phyloP scores from a whole-genome alignment of 768 basidiomycete genomes.

The Boletus eberwhitei region DNA sequence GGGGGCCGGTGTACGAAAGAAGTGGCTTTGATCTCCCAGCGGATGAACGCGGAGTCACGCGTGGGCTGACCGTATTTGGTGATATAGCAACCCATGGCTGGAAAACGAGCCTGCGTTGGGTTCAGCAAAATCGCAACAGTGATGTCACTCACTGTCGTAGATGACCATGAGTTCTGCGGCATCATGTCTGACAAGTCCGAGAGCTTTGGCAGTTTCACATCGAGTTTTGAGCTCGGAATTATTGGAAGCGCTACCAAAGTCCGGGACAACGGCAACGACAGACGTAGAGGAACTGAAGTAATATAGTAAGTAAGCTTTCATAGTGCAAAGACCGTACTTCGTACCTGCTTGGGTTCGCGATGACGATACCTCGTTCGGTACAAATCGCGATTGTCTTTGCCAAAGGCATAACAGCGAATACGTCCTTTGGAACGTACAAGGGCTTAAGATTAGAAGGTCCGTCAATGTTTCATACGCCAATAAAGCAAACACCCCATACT shows the following conservation, averaged over 20 bases:
- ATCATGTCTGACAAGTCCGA: slow-evolving; percentile 62
- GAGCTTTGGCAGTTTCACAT: slow-evolving; percentile 54
- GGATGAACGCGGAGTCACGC: slow-evolving; percentile 60
- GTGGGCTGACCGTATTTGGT: slow-evolving; percentile 64
- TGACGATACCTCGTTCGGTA: slow-evolving; percentile 60
- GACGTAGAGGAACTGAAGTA: slow-evolving; percentile 39
- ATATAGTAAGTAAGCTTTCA: background rate
- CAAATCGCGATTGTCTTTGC: slow-evolving; percentile 63
- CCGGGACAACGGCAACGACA: slow-evolving; percentile 52
- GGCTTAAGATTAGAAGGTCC: slow-evolving; percentile 38
- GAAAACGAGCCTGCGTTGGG: background rate
- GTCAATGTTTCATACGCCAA: slow-evolving; percentile 1
- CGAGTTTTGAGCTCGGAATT: slow-evolving; percentile 53
- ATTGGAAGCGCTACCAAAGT: slow-evolving; percentile 43
- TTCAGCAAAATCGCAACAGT: background rate
- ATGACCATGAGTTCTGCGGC: slow-evolving; percentile 62
- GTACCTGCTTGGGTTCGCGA: slow-evolving; percentile 67
- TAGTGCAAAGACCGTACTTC: slow-evolving; percentile 17
- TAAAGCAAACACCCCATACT: slow-evolving; percentile 38
- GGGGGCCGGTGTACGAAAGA: slow-evolving; percentile 59
- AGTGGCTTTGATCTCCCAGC: slow-evolving; percentile 72
- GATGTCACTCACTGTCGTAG: slow-evolving; percentile 59
- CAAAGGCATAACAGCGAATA: slow-evolving; percentile 56
- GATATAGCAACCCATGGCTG: slow-evolving; percentile 77
- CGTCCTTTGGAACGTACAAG: slow-evolving; percentile 70